Evolutionary conservation across 2,329 filamentous ascomycete genomes (phyloP).

Genomic region (Pleurostoma richardsiae): DNA sequence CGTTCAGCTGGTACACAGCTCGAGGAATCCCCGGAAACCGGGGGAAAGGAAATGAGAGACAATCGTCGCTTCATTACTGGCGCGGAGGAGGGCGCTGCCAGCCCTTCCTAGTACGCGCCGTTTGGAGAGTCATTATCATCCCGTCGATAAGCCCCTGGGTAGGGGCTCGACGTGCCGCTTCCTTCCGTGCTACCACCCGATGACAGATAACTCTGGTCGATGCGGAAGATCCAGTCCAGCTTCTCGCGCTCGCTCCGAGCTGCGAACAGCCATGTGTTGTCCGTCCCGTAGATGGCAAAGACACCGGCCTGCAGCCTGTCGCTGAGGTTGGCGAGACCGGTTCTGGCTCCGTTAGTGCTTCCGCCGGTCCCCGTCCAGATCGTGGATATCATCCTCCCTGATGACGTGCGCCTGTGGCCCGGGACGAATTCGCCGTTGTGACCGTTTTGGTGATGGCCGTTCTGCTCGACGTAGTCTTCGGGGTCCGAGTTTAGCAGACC

Average conservation of each 20-base stretch:
- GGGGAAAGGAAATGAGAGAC: not conserved
- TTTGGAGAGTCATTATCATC: not conserved
- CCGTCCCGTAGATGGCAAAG: constrained; percentile 89
- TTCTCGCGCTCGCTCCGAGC: constrained; percentile 86
- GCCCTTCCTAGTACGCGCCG: not conserved
- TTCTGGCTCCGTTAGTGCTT: constrained; percentile 16
- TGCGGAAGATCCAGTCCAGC: constrained; percentile 92
- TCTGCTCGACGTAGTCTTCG: constrained; percentile 9
- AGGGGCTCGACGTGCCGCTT: constrained; percentile 32
- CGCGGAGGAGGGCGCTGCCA: not conserved
- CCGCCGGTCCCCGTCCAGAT: constrained; percentile 47
- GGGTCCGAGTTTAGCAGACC: constrained; percentile 55
- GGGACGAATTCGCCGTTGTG: constrained; percentile 34
- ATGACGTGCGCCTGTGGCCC: constrained; percentile 42
- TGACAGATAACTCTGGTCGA: constrained; percentile 72
- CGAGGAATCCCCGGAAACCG: not conserved
- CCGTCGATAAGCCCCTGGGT: not conserved
- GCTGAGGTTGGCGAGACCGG: constrained; percentile 47
- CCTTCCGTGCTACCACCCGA: constrained; percentile 34
- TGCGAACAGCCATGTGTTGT: constrained; percentile 94
- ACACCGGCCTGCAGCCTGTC: constrained; percentile 65
- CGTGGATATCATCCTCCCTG: constrained; percentile 48
- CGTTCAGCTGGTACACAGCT: not conserved
- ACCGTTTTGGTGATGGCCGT: constrained; percentile 13
- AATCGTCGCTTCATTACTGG: not conserved